Evolutionary conservation across 169 alveolate species (phyloP).

Genomic region (Plasmodium gallinaceum): DNA sequence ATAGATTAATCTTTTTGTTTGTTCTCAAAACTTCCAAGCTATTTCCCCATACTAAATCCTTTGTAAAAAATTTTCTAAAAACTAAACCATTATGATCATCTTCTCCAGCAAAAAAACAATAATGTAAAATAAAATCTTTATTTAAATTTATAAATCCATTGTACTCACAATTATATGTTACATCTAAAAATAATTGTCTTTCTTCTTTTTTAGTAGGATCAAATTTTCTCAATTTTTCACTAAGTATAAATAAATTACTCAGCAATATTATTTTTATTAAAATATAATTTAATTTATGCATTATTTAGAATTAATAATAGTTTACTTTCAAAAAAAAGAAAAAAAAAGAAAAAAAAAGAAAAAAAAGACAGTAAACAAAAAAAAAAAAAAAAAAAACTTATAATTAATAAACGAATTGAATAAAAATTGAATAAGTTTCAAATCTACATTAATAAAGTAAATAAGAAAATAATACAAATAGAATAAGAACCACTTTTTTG

Average conservation of each 20-base stretch:
- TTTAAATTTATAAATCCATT: conserved; percentile 22
- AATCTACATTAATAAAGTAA: no score
- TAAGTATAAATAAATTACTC: not conserved
- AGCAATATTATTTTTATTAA: not conserved
- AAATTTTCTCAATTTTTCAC: not conserved
- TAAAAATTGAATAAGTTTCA: not conserved
- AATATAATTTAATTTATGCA: not conserved
- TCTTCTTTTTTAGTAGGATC: conserved; percentile 27
- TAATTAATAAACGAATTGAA: not conserved
- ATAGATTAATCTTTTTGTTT: not conserved
- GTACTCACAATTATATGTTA: conserved; percentile 25
- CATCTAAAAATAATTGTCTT: conserved; percentile 18
- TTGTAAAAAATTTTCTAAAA: not conserved
- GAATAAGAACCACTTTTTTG: no score
- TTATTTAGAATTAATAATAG: no score
- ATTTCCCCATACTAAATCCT: conserved; percentile 29
- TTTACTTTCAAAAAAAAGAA: not conserved
- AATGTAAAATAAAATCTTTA: conserved; percentile 7
- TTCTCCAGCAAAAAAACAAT: conserved; percentile 57
- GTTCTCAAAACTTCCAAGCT: conserved; percentile 14
- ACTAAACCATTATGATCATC: conserved; percentile 25
- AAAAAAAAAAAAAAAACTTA: not conserved
- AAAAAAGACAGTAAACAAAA: no score
- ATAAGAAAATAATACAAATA: no score
- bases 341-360: not conserved